Evolutionary conservation across 306 rosid species (phyloP), one percentile per base, ranked within the genome.

Genomic region (Glycine soja): DNA sequence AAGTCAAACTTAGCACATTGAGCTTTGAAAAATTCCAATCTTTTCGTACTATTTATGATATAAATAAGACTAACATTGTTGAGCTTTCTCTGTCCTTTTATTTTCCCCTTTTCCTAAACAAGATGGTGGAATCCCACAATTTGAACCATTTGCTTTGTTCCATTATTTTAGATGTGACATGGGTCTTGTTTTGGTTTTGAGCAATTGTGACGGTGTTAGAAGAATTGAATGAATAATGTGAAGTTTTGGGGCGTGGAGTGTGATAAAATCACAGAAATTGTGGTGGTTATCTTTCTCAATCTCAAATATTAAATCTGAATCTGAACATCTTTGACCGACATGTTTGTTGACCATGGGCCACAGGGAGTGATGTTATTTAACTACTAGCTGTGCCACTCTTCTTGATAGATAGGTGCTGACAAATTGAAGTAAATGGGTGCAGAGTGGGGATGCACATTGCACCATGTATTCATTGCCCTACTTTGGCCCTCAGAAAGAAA

Each of bases 351-450:
- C 79, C 85, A 51, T 14, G 48, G 70, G 70, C 67, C 42, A 59
- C 78, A 42, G 46, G 46, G 38, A 16, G 79, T 64, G 79, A 65
- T 83, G 78, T 62, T 61, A 71, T 79, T 74, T 71, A 77, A 86
- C 87, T 82, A 50, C 87, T 81, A 61, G 78, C 76, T 77, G 61
- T 77, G 63, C 81, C 80, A n/a, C 15, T 75, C 32, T 12, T 57
- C 10, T 3, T 51, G 13, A 24, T 24, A 24, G 30, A 24, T 11
- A 61, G 38, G 51, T 66, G 66, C 81, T 45, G 88, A 83, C 82
- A 81, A 43, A 68, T 40, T 69, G 69, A 46, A 52, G 56, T 80
- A 62, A 65, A 69, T 87, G 53, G 15, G 64, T 77, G 75, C 56
- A 51, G 67, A 66, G 82, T 86, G 77, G 88, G 83, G 76, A 19